These are phyloP conservation scores for Botrytis medusae DNA, from an alignment of 2,329 filamentous ascomycete species.

Conservation along the genomic window DNA sequence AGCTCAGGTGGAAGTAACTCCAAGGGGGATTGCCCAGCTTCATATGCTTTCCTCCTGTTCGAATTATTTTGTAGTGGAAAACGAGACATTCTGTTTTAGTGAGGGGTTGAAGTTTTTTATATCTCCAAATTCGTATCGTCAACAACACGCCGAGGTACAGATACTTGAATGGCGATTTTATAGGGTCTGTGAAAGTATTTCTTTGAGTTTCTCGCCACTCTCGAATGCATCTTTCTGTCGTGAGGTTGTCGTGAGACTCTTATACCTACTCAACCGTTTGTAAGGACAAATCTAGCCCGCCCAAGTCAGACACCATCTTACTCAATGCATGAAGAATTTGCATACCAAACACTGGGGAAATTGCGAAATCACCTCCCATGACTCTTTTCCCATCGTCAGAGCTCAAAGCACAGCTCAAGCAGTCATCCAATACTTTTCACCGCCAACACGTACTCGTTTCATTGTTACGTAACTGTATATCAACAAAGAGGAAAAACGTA, in stretches of 20 bases:
- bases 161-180: not conserved
- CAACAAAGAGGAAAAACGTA: not conserved
- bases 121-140: not conserved
- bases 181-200: not conserved
- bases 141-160: not conserved
- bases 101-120: not conserved
- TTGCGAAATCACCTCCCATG: constrained; percentile 17
- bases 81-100: not conserved
- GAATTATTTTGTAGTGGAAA: not conserved
- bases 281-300: not conserved
- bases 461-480: constrained; percentile 21
- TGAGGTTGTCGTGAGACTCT: constrained; percentile 14
- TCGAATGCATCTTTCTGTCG: not conserved
- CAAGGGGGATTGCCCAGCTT: constrained; percentile 48
- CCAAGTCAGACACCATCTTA: not conserved
- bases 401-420: constrained; percentile 14
- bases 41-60: not conserved
- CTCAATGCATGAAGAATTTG: constrained; percentile 12
- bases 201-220: not conserved
- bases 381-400: constrained; percentile 18
- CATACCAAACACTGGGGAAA: constrained; percentile 16
- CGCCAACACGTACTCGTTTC: constrained; percentile 19
- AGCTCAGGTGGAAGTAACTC: constrained; percentile 69
- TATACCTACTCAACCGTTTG: not conserved
- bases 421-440: constrained; percentile 18